These are phyloP conservation scores for Luffa acutangula DNA, from an alignment of 306 rosid genomes.

Conservation along the genomic window DNA sequence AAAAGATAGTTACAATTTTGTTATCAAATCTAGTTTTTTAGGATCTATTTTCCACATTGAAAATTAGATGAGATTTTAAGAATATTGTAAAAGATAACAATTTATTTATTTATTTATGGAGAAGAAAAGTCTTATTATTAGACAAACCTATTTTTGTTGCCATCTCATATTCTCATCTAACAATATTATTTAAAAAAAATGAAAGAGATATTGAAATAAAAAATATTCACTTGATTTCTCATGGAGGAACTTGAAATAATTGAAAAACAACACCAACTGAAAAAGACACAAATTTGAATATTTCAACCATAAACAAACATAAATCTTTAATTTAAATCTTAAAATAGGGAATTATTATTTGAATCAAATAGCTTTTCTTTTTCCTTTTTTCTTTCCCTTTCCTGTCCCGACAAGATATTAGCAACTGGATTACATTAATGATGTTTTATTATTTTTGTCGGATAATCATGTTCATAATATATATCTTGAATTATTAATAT, in stretches of 20 bases:
- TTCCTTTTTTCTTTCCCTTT: not conserved
- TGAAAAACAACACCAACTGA: conserved; percentile 5
- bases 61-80: not conserved
- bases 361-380: not conserved
- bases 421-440: not conserved
- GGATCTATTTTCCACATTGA: not conserved
- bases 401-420: conserved; percentile 1
- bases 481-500: not conserved
- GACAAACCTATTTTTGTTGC: not conserved
- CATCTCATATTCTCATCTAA: not conserved
- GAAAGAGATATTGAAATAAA: not conserved
- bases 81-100: not conserved
- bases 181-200: not conserved
- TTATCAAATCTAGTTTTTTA: too few species aligned
- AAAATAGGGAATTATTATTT: not conserved
- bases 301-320: not conserved
- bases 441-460: not conserved
- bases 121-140: not conserved
- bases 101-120: too few species aligned
- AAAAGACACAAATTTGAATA: not conserved
- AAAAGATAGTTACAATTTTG: too few species aligned
- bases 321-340: not conserved
- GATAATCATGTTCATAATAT: not conserved
- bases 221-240: not conserved
- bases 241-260: not conserved